Percentiles rank a stretch among this genome's conserved stretches.
Evolutionary conservation across 2,329 filamentous ascomycete genomes (phyloP).

Genomic region (Xylariaceae sp.): DNA sequence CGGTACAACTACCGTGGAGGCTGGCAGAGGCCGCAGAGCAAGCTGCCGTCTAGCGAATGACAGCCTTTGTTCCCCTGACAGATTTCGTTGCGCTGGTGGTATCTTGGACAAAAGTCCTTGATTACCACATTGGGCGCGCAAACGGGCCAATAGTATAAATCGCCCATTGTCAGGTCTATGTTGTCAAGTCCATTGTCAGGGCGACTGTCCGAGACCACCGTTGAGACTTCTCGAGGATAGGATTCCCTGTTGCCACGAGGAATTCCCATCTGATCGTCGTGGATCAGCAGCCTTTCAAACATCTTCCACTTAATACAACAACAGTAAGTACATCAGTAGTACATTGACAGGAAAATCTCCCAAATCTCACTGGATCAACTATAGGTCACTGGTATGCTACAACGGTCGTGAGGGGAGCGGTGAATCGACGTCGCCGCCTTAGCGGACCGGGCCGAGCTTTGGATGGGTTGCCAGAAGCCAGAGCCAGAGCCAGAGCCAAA

Average conservation of each 20-base stretch:
- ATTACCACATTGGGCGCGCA: constrained; percentile 17
- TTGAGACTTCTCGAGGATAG: constrained; percentile 1
- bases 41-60: constrained; percentile 10
- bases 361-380: background rate
- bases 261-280: constrained; percentile 6
- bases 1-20: constrained; percentile 14
- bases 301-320: constrained; percentile 2
- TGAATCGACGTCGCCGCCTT: background rate
- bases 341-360: background rate
- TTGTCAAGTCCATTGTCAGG: background rate
- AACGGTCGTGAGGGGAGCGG: background rate
- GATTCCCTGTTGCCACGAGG: constrained; percentile 22
- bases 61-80: constrained; percentile 12
- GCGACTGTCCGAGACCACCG: background rate
- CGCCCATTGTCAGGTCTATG: background rate
- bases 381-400: background rate
- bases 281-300: background rate
- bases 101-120: constrained; percentile 23
- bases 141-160: constrained; percentile 7
- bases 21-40: constrained; percentile 1
- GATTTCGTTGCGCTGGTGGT: constrained; percentile 10
- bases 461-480: background rate
- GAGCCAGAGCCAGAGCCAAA: background rate
- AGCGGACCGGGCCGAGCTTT: background rate
- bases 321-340: background rate